Conservation (phyloP, 305 asterid genomes). For the Fraxinus xanthoxyloides region DNA sequence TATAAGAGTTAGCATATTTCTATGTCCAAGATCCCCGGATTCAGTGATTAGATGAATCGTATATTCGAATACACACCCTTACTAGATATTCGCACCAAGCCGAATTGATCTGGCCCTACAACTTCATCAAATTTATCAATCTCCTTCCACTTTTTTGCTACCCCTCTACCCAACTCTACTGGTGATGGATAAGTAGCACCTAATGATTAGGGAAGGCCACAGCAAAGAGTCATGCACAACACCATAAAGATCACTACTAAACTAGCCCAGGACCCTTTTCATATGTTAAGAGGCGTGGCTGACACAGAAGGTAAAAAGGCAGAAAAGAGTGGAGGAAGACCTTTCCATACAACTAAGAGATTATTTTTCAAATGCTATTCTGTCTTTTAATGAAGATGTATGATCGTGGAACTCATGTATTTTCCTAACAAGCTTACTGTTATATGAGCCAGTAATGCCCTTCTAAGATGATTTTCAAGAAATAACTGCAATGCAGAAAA, state of each 20-base stretch:
- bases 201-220: background rate
- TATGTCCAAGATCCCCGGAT: background rate
- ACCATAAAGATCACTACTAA: background rate
- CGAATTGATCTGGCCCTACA: background rate
- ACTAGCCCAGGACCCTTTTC: background rate
- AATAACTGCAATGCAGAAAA: background rate
- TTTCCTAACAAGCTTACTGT: background rate
- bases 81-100: background rate
- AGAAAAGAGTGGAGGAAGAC: conserved; percentile 1
- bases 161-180: background rate
- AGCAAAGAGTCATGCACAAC: background rate
- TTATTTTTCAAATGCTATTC: background rate
- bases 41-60: background rate
- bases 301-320: background rate
- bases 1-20: background rate
- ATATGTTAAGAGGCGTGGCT: background rate
- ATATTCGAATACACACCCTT: background rate
- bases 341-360: background rate
- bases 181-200: background rate
- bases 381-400: background rate
- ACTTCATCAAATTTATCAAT: background rate
- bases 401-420: background rate
- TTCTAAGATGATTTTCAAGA: background rate
- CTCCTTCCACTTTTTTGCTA: background rate
- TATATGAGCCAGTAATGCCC: background rate